Conservation (phyloP, 116 monocot genomes). For the Posidonia oceanica region DNA sequence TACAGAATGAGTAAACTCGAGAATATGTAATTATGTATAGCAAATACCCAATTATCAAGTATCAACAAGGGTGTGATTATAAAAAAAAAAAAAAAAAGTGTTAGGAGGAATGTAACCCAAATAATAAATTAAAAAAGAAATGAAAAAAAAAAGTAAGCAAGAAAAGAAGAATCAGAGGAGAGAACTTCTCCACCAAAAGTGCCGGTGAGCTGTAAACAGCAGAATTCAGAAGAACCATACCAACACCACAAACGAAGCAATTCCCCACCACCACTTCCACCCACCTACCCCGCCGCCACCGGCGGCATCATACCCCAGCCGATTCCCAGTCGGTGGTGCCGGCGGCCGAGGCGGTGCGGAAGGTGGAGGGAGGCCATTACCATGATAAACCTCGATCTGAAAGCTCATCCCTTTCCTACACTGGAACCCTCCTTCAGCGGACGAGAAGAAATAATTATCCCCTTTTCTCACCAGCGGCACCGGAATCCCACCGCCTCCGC, state of each 20-base stretch:
- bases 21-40: no score
- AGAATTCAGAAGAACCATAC: no score
- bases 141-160: no score
- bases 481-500: constrained; percentile 11
- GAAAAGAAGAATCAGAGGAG: no score
- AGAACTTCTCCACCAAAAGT: no score
- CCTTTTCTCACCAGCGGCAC: constrained; percentile 47
- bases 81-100: no score
- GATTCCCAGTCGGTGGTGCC: neutral
- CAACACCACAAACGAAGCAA: neutral
- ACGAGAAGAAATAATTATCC: constrained; percentile 63
- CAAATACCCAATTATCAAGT: no score
- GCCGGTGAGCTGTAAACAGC: no score
- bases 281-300: neutral
- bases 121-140: no score
- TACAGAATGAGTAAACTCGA: no score
- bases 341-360: constrained; percentile 4
- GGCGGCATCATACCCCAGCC: neutral
- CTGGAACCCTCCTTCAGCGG: constrained; percentile 35
- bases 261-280: neutral
- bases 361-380: constrained; percentile 28
- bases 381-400: constrained; percentile 36
- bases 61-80: no score
- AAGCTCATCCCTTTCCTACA: constrained; percentile 55
- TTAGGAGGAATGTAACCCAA: no score